Evolutionary conservation across 2,329 filamentous ascomycete species (phyloP).

Genomic region (Neofusicoccum sp.): DNA sequence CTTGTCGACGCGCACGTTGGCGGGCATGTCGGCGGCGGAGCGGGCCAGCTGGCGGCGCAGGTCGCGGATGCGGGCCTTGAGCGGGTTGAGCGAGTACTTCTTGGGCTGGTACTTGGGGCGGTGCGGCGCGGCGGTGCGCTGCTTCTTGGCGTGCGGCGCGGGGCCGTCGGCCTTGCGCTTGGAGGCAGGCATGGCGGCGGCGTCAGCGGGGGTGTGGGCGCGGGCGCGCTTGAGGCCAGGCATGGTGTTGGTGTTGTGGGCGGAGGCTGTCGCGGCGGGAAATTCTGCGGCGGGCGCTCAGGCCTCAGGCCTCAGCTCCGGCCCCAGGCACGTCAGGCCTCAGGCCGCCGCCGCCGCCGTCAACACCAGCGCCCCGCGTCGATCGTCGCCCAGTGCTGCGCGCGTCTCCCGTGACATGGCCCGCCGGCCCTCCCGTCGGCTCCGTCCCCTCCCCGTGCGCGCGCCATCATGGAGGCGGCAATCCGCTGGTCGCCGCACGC

Average conservation of each 20-base stretch:
- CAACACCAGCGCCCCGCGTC: neutral
- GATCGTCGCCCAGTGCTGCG: neutral
- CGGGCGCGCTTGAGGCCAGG: slow-evolving; percentile 12
- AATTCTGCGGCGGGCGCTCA: neutral
- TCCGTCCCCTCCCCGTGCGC: neutral
- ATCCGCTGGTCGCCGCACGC: slow-evolving; percentile 64
- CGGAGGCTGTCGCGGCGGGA: neutral
- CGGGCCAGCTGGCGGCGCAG: slow-evolving; percentile 65
- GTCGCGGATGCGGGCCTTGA: slow-evolving; percentile 70
- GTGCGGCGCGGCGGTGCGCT: slow-evolving; percentile 20
- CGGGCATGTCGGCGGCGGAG: slow-evolving; percentile 60
- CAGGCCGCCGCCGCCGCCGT: neutral
- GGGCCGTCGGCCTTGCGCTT: slow-evolving; percentile 13
- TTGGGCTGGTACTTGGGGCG: slow-evolving; percentile 14
- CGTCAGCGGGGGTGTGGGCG: neutral
- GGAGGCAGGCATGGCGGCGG: neutral
- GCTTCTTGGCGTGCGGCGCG: slow-evolving; percentile 24
- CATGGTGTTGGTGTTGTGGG: neutral
- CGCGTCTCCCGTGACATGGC: slow-evolving; percentile 11
- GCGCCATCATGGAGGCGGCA: slow-evolving; percentile 55
- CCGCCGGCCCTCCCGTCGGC: neutral
- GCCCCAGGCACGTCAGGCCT: neutral
- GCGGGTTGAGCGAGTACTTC: slow-evolving; percentile 50
- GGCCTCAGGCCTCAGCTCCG: neutral
- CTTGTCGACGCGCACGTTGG: slow-evolving; percentile 65